Conservation (phyloP, 805 yeast species). For the Dipodascopsis uninucleata region DNA sequence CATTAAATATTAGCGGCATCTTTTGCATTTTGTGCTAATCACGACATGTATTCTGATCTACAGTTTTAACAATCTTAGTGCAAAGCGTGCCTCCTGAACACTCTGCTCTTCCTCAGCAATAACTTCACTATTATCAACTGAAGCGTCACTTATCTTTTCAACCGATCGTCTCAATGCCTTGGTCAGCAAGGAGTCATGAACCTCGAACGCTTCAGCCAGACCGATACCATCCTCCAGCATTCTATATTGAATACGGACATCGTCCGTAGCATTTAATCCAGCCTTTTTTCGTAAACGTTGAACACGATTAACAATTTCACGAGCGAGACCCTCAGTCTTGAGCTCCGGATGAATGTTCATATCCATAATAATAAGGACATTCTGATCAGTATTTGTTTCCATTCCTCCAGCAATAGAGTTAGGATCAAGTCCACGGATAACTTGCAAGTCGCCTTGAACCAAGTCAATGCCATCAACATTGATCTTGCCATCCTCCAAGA, state of each 20-base stretch:
- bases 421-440: slow-evolving; percentile 73
- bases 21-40: no score
- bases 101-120: slow-evolving; percentile 87
- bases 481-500: slow-evolving; percentile 66
- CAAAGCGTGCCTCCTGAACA: slow-evolving; percentile 35
- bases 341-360: slow-evolving; percentile 82
- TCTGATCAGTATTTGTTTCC: slow-evolving; percentile 83
- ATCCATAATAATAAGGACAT: slow-evolving; percentile 85
- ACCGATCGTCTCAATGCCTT: slow-evolving; percentile 74
- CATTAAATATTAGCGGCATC: no score
- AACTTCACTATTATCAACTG: slow-evolving; percentile 46
- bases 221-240: slow-evolving; percentile 58
- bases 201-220: slow-evolving; percentile 56
- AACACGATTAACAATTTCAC: slow-evolving; percentile 94
- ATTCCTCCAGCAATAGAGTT: slow-evolving; percentile 61
- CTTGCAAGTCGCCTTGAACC: slow-evolving; percentile 82
- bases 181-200: slow-evolving; percentile 63
- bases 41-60: slow-evolving; percentile 8
- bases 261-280: slow-evolving; percentile 92
- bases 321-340: slow-evolving; percentile 89
- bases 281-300: slow-evolving; percentile 97
- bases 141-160: slow-evolving; percentile 44
- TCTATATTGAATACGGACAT: slow-evolving; percentile 79
- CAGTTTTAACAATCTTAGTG: slow-evolving; percentile 27
- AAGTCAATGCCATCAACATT: slow-evolving; percentile 87